Conservation (phyloP, 352 stramenopile genomes). For the Achlya hypogyna region DNA sequence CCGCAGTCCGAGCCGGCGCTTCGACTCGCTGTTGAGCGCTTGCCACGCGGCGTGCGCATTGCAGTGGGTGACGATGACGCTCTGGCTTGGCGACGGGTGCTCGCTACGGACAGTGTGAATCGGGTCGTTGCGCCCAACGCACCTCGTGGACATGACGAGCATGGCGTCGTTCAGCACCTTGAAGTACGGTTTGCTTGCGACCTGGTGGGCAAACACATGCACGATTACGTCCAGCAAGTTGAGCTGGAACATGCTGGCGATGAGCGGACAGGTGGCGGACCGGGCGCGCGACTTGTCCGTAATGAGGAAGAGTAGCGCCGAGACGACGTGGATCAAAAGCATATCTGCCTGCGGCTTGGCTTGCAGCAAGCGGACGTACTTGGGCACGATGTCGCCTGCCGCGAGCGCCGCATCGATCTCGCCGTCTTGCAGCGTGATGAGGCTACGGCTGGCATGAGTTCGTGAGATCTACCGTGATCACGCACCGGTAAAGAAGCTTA, state of each 20-base stretch:
- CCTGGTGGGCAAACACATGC: conserved; percentile 7
- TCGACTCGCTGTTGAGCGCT: conserved; percentile 14
- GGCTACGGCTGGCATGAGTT: conserved; percentile 1
- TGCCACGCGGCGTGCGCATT: conserved; percentile 9
- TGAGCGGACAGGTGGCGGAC: conserved; percentile 59
- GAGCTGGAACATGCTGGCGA: conserved; percentile 47
- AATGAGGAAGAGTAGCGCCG: conserved; percentile 68
- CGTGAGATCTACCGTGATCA: neutral
- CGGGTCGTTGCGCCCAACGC: too few relatives aligned
- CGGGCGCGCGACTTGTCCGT: conserved; percentile 54
- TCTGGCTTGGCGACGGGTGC: neutral
- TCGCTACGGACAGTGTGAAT: conserved; percentile 3
- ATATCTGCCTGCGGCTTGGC: conserved; percentile 71
- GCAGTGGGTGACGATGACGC: neutral
- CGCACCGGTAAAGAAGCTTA: conserved; percentile 62
- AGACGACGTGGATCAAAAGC: conserved; percentile 79
- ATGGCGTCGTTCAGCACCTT: conserved; percentile 20
- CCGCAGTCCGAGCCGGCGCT: neutral
- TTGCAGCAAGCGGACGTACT: conserved; percentile 58
- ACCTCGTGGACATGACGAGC: conserved; percentile 16
- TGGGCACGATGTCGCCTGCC: conserved; percentile 41
- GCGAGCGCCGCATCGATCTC: conserved; percentile 58
- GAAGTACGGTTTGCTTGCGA: conserved; percentile 19
- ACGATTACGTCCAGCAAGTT: conserved; percentile 16
- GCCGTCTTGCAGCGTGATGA: conserved; percentile 58